Percentiles rank a stretch among this genome's conserved stretches.
Conservation (phyloP, 805 yeast species). For the Helenozyma rhizophorensis region DNA sequence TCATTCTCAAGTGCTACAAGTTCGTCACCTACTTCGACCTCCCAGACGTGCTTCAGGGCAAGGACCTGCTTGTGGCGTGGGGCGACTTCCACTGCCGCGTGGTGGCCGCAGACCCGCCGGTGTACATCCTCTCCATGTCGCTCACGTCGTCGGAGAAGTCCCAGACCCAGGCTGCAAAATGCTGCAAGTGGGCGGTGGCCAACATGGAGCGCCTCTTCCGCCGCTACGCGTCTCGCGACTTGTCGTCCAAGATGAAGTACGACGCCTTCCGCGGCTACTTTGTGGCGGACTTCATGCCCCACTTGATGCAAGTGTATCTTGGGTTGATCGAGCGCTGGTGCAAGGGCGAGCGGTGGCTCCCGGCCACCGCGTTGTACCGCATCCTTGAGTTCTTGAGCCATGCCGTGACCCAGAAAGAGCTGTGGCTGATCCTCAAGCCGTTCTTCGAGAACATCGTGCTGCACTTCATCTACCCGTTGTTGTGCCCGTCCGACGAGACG, state of each 20-base stretch:
- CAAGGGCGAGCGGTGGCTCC: constrained; percentile 59
- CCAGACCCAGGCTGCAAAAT: constrained; percentile 71
- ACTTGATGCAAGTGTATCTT: constrained; percentile 60
- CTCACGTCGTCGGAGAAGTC: constrained; percentile 46
- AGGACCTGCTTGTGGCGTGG: constrained; percentile 57
- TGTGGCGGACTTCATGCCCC: constrained; percentile 62
- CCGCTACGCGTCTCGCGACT: constrained; percentile 56
- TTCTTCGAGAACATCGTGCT: constrained; percentile 60
- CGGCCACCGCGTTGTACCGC: constrained; percentile 59
- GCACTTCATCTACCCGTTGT: constrained; percentile 70
- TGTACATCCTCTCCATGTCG: constrained; percentile 45
- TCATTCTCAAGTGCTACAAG: constrained; percentile 72
- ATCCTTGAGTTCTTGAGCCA: constrained; percentile 52
- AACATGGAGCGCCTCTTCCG: constrained; percentile 68
- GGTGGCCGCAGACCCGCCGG: constrained; percentile 57
- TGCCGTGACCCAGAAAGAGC: constrained; percentile 46
- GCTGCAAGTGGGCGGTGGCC: constrained; percentile 76
- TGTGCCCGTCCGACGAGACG: constrained; percentile 65
- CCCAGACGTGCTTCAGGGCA: constrained; percentile 56
- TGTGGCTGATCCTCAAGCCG: constrained; percentile 67
- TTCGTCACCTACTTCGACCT: constrained; percentile 69
- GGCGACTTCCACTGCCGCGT: constrained; percentile 70
- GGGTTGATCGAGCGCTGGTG: constrained; percentile 74
- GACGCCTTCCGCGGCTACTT: constrained; percentile 57
- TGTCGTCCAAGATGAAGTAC: constrained; percentile 44